Percentiles rank a stretch among this genome's conserved stretches.
Conservation (phyloP, 495 filamentous ascomycete genomes). For the Neurospora tetrasperma region DNA sequence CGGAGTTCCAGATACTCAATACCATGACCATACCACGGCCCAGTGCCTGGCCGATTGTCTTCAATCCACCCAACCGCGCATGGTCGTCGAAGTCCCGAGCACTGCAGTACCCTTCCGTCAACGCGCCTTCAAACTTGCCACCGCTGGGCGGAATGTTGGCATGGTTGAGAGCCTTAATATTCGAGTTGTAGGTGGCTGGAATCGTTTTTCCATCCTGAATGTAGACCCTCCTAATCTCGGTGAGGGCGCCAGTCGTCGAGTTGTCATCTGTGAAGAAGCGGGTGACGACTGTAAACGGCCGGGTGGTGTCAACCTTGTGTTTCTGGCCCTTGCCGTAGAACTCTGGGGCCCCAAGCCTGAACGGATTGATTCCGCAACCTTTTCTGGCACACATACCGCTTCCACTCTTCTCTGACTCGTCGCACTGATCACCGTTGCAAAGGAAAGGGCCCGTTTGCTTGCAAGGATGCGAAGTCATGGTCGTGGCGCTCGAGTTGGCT, state of each 20-base stretch:
- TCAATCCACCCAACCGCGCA: conserved; percentile 44
- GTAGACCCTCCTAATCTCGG: conserved; percentile 51
- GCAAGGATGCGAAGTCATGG: conserved; percentile 50
- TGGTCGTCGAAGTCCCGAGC: conserved; percentile 44
- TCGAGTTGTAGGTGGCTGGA: conserved; percentile 21
- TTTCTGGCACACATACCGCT: conserved; percentile 51
- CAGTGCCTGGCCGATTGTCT: conserved; percentile 48
- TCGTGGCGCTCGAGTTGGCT: conserved; percentile 48
- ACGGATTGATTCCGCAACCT: conserved; percentile 58
- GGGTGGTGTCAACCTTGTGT: conserved; percentile 46
- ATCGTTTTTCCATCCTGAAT: conserved; percentile 50
- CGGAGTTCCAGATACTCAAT: conserved; percentile 55
- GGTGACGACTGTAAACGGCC: conserved; percentile 55
- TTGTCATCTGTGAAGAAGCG: conserved; percentile 49
- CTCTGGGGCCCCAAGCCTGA: conserved; percentile 33
- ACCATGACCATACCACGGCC: conserved; percentile 55
- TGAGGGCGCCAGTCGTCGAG: conserved; percentile 38
- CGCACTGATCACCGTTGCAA: conserved; percentile 37
- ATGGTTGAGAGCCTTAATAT: conserved; percentile 20
- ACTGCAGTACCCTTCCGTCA: conserved; percentile 48
- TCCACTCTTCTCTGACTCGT: conserved; percentile 21
- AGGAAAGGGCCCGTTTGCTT: conserved; percentile 32
- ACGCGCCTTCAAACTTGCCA: conserved; percentile 34
- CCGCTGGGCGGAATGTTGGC: conserved; percentile 22
- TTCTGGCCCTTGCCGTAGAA: conserved; percentile 44